Evolutionary conservation across 495 filamentous ascomycete species (phyloP).

Genomic region (Filosporella fistucella): DNA sequence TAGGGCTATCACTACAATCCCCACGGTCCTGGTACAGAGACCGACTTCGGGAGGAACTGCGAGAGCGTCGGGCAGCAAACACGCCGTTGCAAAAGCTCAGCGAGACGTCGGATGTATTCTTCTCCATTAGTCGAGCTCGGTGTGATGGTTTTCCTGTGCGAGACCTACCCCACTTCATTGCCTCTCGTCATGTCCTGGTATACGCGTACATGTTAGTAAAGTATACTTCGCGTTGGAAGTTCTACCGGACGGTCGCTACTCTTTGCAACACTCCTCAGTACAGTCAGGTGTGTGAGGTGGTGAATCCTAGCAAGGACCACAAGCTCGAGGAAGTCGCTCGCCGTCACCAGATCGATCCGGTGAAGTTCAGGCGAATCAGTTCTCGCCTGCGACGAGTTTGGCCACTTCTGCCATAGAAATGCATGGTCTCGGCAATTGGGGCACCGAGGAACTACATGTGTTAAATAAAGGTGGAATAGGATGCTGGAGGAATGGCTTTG

Average conservation of each 20-base stretch:
- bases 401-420: constrained; percentile 30
- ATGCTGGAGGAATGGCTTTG: too few relatives aligned
- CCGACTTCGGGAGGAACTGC: constrained; percentile 40
- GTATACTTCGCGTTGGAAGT: constrained; percentile 44
- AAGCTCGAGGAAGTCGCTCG: constrained; percentile 42
- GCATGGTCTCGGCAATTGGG: not conserved
- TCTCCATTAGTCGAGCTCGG: constrained; percentile 40
- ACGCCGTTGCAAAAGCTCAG: constrained; percentile 37
- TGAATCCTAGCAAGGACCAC: constrained; percentile 43
- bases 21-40: constrained; percentile 40
- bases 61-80: constrained; percentile 32
- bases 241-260: constrained; percentile 37
- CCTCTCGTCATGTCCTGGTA: constrained; percentile 25
- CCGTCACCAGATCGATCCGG: constrained; percentile 38
- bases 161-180: constrained; percentile 27
- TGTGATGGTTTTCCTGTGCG: constrained; percentile 35
- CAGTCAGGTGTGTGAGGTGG: constrained; percentile 38
- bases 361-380: constrained; percentile 32
- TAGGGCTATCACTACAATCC: constrained; percentile 35
- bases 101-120: constrained; percentile 50
- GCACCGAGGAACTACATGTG: too few relatives aligned
- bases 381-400: constrained; percentile 33
- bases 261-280: constrained; percentile 31
- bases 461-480: too few relatives aligned
- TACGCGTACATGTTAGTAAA: constrained; percentile 48